These are phyloP conservation scores for Coemansia sp. DNA, from an alignment of 192 early-diverging fungal genomes.

Conservation along the genomic window DNA sequence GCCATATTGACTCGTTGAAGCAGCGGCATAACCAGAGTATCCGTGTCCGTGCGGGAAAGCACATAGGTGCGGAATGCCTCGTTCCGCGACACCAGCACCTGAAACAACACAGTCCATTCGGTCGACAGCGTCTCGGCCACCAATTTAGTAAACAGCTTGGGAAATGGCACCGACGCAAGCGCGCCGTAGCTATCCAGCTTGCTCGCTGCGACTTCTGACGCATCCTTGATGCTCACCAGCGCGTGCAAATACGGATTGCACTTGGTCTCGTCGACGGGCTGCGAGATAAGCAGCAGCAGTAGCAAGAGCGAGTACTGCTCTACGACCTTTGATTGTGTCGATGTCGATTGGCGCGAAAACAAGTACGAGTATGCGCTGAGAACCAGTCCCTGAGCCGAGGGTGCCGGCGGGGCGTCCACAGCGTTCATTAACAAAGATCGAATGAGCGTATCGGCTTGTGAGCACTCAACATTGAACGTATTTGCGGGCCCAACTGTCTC, in stretches of 20 bases:
- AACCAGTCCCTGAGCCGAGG: constrained; percentile 38
- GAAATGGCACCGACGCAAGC: constrained; percentile 29
- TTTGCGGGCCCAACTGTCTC: constrained; percentile 30
- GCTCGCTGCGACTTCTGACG: constrained; percentile 13
- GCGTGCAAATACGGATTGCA: constrained; percentile 33
- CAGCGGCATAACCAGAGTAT: constrained; percentile 46
- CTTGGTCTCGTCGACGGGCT: constrained; percentile 7
- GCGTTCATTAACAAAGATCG: constrained; percentile 29
- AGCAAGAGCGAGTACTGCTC: constrained; percentile 47
- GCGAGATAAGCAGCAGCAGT: constrained; percentile 35
- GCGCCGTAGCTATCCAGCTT: constrained; percentile 8
- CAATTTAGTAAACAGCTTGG: constrained; percentile 37
- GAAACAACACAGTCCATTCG: constrained; percentile 43
- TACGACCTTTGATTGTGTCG: constrained; percentile 13
- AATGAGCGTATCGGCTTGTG: constrained; percentile 31
- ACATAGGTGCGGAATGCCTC: constrained; percentile 47
- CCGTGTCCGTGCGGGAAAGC: constrained; percentile 47
- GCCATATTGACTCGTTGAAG: constrained; percentile 32
- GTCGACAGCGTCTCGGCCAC: constrained; percentile 19
- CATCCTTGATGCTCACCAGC: constrained; percentile 18
- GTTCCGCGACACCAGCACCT: constrained; percentile 35
- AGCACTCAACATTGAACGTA: constrained; percentile 37
- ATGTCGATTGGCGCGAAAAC: constrained; percentile 34
- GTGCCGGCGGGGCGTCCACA: constrained; percentile 18
- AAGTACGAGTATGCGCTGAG: constrained; percentile 50